Conservation (phyloP, 306 rosid genomes). For the Quercus engelmannii region DNA sequence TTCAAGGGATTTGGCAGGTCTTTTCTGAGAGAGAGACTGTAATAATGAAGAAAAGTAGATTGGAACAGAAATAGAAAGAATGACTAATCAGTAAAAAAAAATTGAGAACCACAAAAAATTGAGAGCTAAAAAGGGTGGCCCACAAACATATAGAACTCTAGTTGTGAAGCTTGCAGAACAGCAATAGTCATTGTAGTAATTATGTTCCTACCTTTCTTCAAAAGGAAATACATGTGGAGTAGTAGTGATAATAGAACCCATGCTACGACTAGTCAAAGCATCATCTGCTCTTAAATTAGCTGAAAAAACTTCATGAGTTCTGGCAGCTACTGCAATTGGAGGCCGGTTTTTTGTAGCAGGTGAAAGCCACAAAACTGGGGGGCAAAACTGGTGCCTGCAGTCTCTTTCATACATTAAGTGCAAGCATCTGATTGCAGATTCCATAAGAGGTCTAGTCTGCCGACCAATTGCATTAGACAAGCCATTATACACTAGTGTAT, state of each 20-base stretch:
- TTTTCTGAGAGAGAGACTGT: neutral
- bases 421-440: slow-evolving; percentile 90
- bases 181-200: slow-evolving; percentile 13
- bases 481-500: slow-evolving; percentile 90
- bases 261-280: slow-evolving; percentile 38
- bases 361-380: slow-evolving; percentile 87
- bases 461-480: slow-evolving; percentile 52
- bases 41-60: neutral
- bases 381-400: slow-evolving; percentile 94
- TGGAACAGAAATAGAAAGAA: neutral
- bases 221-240: slow-evolving; percentile 91
- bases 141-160: neutral
- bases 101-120: neutral
- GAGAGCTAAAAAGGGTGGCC: neutral
- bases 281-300: slow-evolving; percentile 63
- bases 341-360: slow-evolving; percentile 87
- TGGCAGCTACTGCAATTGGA: slow-evolving; percentile 83
- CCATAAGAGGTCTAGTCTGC: slow-evolving; percentile 66
- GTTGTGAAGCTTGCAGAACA: neutral
- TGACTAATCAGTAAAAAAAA: neutral
- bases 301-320: slow-evolving; percentile 80
- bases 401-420: slow-evolving; percentile 95
- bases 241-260: slow-evolving; percentile 69
- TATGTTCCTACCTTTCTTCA: slow-evolving; percentile 73
- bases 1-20: neutral